Evolutionary conservation across 2,329 filamentous ascomycete species (phyloP).

Genomic region (Penicillium olsonii): DNA sequence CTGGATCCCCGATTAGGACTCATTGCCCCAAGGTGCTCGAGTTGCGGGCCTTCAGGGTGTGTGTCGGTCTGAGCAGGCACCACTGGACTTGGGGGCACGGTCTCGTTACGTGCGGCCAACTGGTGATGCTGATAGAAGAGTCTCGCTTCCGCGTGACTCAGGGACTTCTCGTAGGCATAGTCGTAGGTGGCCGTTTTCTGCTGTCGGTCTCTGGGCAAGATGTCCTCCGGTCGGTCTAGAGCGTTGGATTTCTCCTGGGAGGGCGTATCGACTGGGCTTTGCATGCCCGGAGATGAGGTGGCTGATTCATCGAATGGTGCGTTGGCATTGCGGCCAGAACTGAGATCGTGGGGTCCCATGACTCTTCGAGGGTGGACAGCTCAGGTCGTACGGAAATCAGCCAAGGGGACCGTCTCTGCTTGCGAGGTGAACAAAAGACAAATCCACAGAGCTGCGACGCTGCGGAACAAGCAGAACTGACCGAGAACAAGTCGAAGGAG

Average conservation of each 20-base stretch:
- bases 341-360: slow-evolving; percentile 24
- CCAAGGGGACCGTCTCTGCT: background rate
- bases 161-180: slow-evolving; percentile 87
- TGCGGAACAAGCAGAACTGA: too few relatives aligned
- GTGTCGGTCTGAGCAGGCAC: slow-evolving; percentile 16
- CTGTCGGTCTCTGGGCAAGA: slow-evolving; percentile 48
- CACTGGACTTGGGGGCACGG: slow-evolving; percentile 40
- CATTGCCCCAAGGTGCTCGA: slow-evolving; percentile 5
- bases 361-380: slow-evolving; percentile 1
- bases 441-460: too few relatives aligned
- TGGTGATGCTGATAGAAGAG: slow-evolving; percentile 92
- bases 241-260: slow-evolving; percentile 11
- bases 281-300: slow-evolving; percentile 7
- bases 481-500: too few relatives aligned
- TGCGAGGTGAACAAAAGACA: background rate
- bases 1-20: background rate
- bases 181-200: slow-evolving; percentile 86
- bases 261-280: slow-evolving; percentile 11
- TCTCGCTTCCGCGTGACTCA: slow-evolving; percentile 93
- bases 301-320: slow-evolving; percentile 10
- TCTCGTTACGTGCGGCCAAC: slow-evolving; percentile 53
- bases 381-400: background rate
- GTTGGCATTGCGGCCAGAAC: slow-evolving; percentile 26
- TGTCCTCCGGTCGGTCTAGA: slow-evolving; percentile 17
- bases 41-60: slow-evolving; percentile 6